Conservation (phyloP, 768 basidiomycete species). For the Krasilnikovozyma curviuscula region DNA sequence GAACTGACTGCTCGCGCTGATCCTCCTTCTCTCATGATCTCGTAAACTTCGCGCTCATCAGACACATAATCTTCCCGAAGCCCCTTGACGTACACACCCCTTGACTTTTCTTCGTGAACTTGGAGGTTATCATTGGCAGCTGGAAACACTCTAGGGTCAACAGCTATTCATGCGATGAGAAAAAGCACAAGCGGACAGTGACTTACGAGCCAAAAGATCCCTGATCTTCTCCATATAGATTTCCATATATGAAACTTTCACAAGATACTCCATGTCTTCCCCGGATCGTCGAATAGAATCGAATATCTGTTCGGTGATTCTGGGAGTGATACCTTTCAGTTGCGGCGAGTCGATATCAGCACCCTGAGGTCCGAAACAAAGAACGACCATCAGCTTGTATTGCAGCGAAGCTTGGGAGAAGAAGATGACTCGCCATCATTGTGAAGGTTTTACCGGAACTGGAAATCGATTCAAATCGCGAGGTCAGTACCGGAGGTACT, state of each 20-base stretch:
- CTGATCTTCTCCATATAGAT: conserved; percentile 93
- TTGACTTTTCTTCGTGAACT: conserved; percentile 92
- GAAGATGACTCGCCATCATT: conserved; percentile 60
- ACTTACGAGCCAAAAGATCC: conserved; percentile 84
- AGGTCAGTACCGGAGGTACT: conserved; percentile 9
- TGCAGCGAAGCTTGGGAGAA: not conserved
- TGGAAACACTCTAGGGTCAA: conserved; percentile 22
- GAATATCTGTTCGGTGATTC: conserved; percentile 98
- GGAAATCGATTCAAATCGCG: conserved; percentile 50
- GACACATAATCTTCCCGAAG: conserved; percentile 96
- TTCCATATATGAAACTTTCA: conserved; percentile 99
- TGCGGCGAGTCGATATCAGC: conserved; percentile 91
- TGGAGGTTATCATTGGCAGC: conserved; percentile 97
- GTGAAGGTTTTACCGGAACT: conserved; percentile 86
- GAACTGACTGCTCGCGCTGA: conserved; percentile 76
- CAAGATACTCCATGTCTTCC: conserved; percentile 85
- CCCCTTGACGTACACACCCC: conserved; percentile 94
- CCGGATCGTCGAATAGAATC: conserved; percentile 92
- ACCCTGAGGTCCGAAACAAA: conserved; percentile 39
- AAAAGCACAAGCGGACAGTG: not conserved
- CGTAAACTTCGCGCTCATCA: conserved; percentile 85
- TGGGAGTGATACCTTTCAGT: conserved; percentile 86
- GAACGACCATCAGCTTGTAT: not conserved
- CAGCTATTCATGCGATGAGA: too few relatives aligned
- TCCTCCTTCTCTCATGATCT: conserved; percentile 95